Evolutionary conservation across 1,139 yeast species (phyloP).

Genomic region (Keqinozyma sinolaborantium): DNA sequence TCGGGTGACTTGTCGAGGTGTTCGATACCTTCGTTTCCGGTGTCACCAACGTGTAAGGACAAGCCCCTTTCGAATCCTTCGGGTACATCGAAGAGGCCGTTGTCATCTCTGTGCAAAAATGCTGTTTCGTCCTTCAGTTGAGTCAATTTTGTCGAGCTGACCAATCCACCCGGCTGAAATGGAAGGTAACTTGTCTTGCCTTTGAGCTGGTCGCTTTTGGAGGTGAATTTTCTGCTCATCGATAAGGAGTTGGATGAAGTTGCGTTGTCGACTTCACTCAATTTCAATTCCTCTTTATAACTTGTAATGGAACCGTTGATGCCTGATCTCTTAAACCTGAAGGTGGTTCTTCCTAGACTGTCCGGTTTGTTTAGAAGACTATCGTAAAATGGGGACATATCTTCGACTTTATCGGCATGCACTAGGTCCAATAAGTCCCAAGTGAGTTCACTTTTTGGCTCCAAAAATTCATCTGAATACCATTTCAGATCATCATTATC

Average conservation of each 20-base stretch:
- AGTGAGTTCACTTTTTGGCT: conserved; percentile 48
- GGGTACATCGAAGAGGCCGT: conserved; percentile 79
- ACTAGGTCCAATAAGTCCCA: conserved; percentile 61
- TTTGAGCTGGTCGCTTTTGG: conserved; percentile 56
- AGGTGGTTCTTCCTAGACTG: conserved; percentile 51
- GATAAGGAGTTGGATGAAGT: conserved; percentile 69
- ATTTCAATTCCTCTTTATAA: conserved; percentile 57
- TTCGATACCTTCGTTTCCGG: conserved; percentile 13
- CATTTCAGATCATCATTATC: conserved; percentile 2
- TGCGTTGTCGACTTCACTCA: conserved; percentile 52
- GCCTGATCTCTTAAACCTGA: conserved; percentile 68
- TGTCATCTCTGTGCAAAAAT: conserved; percentile 60
- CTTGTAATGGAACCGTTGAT: conserved; percentile 65
- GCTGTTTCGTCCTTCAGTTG: conserved; percentile 29
- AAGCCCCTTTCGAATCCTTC: conserved; percentile 82
- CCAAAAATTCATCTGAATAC: conserved; percentile 26
- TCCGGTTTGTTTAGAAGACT: conserved; percentile 49
- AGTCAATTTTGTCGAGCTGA: conserved; percentile 27
- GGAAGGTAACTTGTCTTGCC: conserved; percentile 82
- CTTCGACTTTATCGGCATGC: conserved; percentile 39
- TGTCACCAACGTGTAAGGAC: conserved; percentile 12
- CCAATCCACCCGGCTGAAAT: conserved; percentile 88
- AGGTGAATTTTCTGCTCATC: conserved; percentile 62
- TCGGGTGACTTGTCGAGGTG: conserved; percentile 9
- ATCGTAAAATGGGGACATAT: conserved; percentile 30